Evolutionary conservation across 1,284 basidiomycete genomes (phyloP).

Genomic region (Ceratobasidium sp.): DNA sequence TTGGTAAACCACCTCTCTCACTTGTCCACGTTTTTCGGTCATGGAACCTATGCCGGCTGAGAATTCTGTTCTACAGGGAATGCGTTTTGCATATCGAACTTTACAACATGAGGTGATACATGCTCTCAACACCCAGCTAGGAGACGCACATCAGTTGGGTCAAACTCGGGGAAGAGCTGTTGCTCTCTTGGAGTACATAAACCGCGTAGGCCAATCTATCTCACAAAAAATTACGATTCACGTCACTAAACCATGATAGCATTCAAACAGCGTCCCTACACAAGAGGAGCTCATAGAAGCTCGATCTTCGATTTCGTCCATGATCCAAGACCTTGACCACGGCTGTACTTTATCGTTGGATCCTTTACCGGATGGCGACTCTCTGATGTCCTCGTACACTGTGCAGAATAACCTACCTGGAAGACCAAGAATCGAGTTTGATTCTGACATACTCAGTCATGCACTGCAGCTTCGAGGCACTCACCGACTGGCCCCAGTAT

Average conservation of each 20-base stretch:
- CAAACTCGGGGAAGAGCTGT: not conserved
- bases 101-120: not conserved
- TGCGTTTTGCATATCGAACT: slow-evolving; percentile 5
- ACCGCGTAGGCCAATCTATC: not conserved
- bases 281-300: not conserved
- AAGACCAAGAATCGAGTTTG: not conserved
- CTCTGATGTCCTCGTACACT: not conserved
- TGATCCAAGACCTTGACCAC: slow-evolving; percentile 4
- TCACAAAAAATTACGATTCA: not conserved
- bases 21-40: not conserved
- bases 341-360: not conserved
- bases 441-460: not conserved
- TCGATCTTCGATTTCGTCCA: not conserved
- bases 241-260: slow-evolving; percentile 1
- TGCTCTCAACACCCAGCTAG: slow-evolving; percentile 13
- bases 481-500: not conserved
- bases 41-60: not conserved
- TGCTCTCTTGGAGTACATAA: slow-evolving; percentile 3
- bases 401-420: not conserved
- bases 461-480: not conserved
- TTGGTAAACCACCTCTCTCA: too few species aligned
- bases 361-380: not conserved
- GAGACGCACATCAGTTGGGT: not conserved
- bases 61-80: not conserved
- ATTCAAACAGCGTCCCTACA: slow-evolving; percentile 1